Percentiles rank a stretch among this genome's conserved stretches.
phyloP scores from a whole-genome alignment of 345 rosid genomes.

The Moricandia arvensis region DNA sequence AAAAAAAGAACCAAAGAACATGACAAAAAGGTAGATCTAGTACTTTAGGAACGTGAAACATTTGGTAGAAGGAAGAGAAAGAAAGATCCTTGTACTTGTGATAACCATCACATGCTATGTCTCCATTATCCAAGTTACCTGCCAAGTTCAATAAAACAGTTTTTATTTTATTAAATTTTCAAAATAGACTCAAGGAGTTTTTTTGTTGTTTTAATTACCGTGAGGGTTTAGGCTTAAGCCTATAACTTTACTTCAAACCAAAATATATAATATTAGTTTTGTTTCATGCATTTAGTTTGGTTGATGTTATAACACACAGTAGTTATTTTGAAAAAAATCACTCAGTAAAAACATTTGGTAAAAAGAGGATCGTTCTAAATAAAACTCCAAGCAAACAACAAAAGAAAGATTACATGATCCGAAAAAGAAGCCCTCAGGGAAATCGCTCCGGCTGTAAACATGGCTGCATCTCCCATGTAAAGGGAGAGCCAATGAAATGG shows the following conservation, averaged over 20 bases:
- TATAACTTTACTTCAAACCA: background rate
- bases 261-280: background rate
- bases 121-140: conserved; percentile 37
- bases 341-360: no score
- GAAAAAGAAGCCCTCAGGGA: background rate
- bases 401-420: no score
- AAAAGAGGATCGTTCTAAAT: no score
- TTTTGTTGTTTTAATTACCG: background rate
- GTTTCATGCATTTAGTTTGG: no score
- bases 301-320: no score
- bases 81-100: conserved; percentile 57
- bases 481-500: background rate
- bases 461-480: background rate
- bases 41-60: background rate
- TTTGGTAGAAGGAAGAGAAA: background rate
- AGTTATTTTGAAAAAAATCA: no score
- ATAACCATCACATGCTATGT: conserved; percentile 53
- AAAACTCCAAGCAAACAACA: no score
- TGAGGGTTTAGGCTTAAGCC: background rate
- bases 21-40: background rate
- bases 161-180: background rate
- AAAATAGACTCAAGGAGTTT: background rate
- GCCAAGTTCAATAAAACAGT: background rate
- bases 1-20: no score
- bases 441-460: background rate